Conservation (phyloP, 495 filamentous ascomycete genomes). For the Xylaria longipes region DNA sequence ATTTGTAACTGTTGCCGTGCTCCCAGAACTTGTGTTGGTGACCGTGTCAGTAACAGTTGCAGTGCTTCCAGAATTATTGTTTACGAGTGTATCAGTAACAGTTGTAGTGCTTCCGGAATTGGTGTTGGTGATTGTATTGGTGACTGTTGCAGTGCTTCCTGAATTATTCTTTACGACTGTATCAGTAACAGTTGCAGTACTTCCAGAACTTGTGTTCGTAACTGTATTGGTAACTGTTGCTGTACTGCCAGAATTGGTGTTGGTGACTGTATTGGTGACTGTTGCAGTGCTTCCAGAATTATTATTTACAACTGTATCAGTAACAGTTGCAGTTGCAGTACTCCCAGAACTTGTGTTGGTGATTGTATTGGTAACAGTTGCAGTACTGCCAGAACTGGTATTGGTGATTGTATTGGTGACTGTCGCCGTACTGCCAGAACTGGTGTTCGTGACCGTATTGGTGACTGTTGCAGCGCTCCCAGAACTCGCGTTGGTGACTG, state of each 20-base stretch:
- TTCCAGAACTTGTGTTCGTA: slow-evolving; percentile 17
- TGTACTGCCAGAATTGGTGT: neutral
- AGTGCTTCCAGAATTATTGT: neutral
- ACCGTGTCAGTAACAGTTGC: neutral
- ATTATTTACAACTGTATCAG: neutral
- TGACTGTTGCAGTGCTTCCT: neutral
- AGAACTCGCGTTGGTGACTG: neutral
- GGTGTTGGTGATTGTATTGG: slow-evolving; percentile 26
- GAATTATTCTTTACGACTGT: slow-evolving; percentile 24
- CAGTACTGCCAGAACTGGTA: neutral
- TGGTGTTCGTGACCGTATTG: neutral
- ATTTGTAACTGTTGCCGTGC: slow-evolving; percentile 15
- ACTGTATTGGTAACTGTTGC: slow-evolving; percentile 22
- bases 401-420: slow-evolving; percentile 24
- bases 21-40: neutral
- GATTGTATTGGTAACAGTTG: slow-evolving; percentile 6
- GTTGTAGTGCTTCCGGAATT: slow-evolving; percentile 18
- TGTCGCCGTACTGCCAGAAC: neutral
- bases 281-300: slow-evolving; percentile 26
- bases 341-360: neutral
- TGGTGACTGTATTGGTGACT: slow-evolving; percentile 21
- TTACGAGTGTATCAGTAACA: slow-evolving; percentile 6
- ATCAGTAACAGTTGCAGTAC: neutral
- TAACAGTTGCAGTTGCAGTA: slow-evolving; percentile 10
- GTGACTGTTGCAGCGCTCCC: neutral